Evolutionary conservation across 169 alveolate species (phyloP).

Genomic region (Plasmodium chabaudi): DNA sequence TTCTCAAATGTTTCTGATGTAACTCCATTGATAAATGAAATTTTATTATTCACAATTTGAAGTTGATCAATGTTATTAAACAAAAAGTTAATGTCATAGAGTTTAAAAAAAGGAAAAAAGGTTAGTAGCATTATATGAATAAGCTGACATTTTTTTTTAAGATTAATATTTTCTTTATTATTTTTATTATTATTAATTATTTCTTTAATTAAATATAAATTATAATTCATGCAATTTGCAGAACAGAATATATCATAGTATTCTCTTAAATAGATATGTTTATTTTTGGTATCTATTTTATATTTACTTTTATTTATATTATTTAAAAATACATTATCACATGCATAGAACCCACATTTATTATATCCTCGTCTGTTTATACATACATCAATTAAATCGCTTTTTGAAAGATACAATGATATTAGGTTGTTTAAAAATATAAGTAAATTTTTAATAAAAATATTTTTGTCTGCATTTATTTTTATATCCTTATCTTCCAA

Average conservation of each 20-base stretch:
- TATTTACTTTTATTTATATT: conserved; percentile 49
- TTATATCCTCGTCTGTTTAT: conserved; percentile 60
- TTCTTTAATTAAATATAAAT: conserved; percentile 25
- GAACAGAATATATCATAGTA: conserved; percentile 67
- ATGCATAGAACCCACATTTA: conserved; percentile 75
- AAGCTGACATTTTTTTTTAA: conserved; percentile 34
- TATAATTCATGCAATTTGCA: conserved; percentile 61
- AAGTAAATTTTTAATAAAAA: conserved; percentile 36
- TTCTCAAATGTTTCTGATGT: too few species aligned
- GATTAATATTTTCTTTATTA: not conserved
- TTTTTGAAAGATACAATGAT: conserved; percentile 26
- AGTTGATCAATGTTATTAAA: conserved; percentile 35
- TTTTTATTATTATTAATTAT: conserved; percentile 20
- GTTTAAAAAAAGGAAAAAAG: conserved; percentile 68
- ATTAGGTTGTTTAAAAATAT: conserved; percentile 39
- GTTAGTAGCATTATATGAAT: conserved; percentile 71
- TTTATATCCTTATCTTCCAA: not conserved
- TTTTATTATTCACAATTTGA: conserved; percentile 9
- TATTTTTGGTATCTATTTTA: conserved; percentile 38
- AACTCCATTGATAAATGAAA: not conserved
- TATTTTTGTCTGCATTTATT: conserved; percentile 24
- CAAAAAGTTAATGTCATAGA: conserved; percentile 29
- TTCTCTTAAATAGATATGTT: conserved; percentile 43
- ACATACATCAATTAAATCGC: conserved; percentile 54
- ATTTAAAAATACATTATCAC: conserved; percentile 52